Conservation (phyloP, 2,329 filamentous ascomycete species). For the Beauveria varroae region DNA sequence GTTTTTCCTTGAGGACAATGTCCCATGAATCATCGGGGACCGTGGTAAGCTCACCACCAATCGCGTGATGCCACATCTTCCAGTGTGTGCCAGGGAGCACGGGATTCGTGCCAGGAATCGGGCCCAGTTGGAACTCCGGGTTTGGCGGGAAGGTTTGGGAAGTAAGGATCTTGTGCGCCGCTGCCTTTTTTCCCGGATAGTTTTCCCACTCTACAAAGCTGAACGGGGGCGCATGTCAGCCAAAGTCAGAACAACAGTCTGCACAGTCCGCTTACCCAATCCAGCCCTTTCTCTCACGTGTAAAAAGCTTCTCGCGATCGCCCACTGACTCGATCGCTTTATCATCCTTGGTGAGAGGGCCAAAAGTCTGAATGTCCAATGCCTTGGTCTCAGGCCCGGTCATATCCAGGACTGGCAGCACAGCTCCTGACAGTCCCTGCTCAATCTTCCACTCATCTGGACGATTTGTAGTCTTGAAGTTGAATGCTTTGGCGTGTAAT, state of each 20-base stretch:
- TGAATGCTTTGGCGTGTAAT: background rate
- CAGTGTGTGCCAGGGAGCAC: slow-evolving; percentile 48
- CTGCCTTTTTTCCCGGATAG: slow-evolving; percentile 58
- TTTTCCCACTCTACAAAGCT: slow-evolving; percentile 63
- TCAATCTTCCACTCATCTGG: slow-evolving; percentile 48
- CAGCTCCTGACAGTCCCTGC: slow-evolving; percentile 39
- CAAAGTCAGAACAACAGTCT: background rate
- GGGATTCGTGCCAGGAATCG: slow-evolving; percentile 50
- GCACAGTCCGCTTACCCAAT: slow-evolving; percentile 20
- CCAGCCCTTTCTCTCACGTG: slow-evolving; percentile 25
- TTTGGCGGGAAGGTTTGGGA: slow-evolving; percentile 22
- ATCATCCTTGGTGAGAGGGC: slow-evolving; percentile 30
- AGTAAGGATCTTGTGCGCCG: slow-evolving; percentile 43
- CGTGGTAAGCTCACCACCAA: slow-evolving; percentile 28
- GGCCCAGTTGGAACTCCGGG: slow-evolving; percentile 49
- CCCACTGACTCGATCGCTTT: slow-evolving; percentile 32
- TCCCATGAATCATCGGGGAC: slow-evolving; percentile 53
- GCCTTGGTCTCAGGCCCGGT: slow-evolving; percentile 27
- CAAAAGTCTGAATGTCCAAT: slow-evolving; percentile 21
- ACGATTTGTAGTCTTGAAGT: slow-evolving; percentile 16
- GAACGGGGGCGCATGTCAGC: too few relatives aligned
- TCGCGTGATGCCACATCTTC: slow-evolving; percentile 51
- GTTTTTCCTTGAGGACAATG: slow-evolving; percentile 48
- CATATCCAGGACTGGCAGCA: slow-evolving; percentile 40
- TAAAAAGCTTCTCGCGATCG: slow-evolving; percentile 23